Evolutionary conservation across 345 rosid genomes (phyloP).

Genomic region (Bruguiera parviflora): DNA sequence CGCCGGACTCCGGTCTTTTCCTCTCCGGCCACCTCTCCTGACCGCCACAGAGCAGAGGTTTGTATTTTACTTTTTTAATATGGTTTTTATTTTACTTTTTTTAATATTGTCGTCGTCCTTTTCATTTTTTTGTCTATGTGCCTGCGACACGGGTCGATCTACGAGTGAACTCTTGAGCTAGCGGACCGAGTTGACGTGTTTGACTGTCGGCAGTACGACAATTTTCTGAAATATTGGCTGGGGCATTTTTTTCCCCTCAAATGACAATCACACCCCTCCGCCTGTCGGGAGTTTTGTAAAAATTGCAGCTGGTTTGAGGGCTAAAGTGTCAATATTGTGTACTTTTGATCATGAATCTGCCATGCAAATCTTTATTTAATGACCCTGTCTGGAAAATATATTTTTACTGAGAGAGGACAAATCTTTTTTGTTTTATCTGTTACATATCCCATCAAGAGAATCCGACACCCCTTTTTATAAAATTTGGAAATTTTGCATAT

Average conservation of each 20-base stretch:
- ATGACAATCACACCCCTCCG: conserved; percentile 25
- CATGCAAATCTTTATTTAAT: conserved; percentile 37
- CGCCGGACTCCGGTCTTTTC: conserved; percentile 59
- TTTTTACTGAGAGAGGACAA: conserved; percentile 33
- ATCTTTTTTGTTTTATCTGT: conserved; percentile 28
- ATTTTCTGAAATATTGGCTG: conserved; percentile 26
- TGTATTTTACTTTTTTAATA: conserved; percentile 1
- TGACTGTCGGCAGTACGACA: conserved; percentile 32
- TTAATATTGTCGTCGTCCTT: not conserved
- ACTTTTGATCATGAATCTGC: conserved; percentile 42
- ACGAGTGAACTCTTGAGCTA: conserved; percentile 29
- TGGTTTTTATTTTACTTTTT: not conserved
- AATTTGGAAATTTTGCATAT: not conserved
- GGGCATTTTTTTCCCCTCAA: conserved; percentile 12
- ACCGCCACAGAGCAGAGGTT: conserved; percentile 46
- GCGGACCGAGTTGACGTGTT: conserved; percentile 20
- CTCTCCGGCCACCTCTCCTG: conserved; percentile 67
- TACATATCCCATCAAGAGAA: conserved; percentile 20
- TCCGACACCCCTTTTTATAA: conserved; percentile 22
- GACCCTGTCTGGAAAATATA: conserved; percentile 22
- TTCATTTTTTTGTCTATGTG: not conserved
- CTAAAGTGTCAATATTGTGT: conserved; percentile 24
- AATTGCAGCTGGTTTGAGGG: conserved; percentile 14
- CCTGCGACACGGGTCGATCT: not conserved
- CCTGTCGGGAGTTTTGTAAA: too few species aligned